phyloP scores from a whole-genome alignment of 805 yeast genomes.

The Candida khao-thaluensis region DNA sequence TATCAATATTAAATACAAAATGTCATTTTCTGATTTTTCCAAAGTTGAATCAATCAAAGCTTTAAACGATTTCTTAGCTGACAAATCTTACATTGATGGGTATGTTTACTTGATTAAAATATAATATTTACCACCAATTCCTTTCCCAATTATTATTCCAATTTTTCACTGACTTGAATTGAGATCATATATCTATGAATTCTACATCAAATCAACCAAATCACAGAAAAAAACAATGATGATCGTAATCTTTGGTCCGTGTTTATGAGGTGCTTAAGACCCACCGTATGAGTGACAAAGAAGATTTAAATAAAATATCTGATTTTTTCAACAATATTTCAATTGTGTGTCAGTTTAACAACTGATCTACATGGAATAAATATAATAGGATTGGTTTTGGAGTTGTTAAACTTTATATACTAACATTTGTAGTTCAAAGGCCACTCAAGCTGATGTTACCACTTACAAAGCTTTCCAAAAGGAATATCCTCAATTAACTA shows the following conservation, averaged over 20 bases:
- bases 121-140: not conserved
- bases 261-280: conserved; percentile 94
- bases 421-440: conserved; percentile 58
- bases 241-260: conserved; percentile 86
- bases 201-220: not conserved
- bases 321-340: conserved; percentile 13
- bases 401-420: no score
- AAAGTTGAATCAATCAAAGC: conserved; percentile 61
- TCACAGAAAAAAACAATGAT: conserved; percentile 52
- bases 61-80: conserved; percentile 83
- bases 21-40: conserved; percentile 82
- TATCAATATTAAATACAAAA: conserved; percentile 22
- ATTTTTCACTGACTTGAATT: not conserved
- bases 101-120: conserved; percentile 47
- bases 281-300: conserved; percentile 90
- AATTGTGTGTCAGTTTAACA: not conserved
- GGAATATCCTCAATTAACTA: conserved; percentile 89
- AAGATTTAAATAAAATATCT: conserved; percentile 32
- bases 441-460: conserved; percentile 94
- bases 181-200: not conserved
- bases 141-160: conserved; percentile 1
- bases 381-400: no score
- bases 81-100: conserved; percentile 95
- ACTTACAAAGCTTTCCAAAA: conserved; percentile 92
- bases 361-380: no score